phyloP scores from a whole-genome alignment of 192 early-diverging fungal genomes.

The Dissophora globulifera region DNA sequence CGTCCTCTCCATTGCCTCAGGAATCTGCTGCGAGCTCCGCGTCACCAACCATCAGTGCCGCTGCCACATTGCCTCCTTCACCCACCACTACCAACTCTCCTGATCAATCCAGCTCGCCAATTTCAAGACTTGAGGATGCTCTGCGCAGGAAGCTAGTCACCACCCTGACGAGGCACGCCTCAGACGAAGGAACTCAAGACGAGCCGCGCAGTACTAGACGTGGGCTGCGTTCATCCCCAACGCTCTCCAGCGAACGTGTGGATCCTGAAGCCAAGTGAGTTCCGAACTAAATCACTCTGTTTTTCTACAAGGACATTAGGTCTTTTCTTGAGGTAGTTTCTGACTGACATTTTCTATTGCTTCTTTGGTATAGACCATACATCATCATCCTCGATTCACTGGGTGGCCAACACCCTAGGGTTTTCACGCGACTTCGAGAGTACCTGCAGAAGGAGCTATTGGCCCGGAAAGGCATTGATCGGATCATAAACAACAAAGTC shows the following conservation, averaged over 20 bases:
- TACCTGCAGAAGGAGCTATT: slow-evolving; percentile 53
- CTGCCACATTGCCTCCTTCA: background rate
- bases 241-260: background rate
- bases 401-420: slow-evolving; percentile 55
- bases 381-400: slow-evolving; percentile 79
- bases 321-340: no score
- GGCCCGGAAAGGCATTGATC: slow-evolving; percentile 56
- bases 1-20: background rate
- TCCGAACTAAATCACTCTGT: no score
- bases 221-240: slow-evolving; percentile 1
- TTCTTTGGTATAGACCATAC: slow-evolving; percentile 39
- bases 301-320: no score
- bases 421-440: slow-evolving; percentile 48
- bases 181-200: background rate
- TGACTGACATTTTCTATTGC: background rate
- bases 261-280: slow-evolving; percentile 28
- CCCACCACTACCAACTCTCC: background rate
- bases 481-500: slow-evolving; percentile 19
- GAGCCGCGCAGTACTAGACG: background rate
- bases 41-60: background rate
- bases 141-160: no score
- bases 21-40: background rate
- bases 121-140: no score
- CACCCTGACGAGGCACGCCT: background rate
- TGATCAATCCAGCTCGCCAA: background rate